A percentile compares a stretch with the other conserved stretches of the same genome.
These are phyloP conservation scores for Amanita thiersii DNA, from an alignment of 768 basidiomycete species.

Conservation along the genomic window DNA sequence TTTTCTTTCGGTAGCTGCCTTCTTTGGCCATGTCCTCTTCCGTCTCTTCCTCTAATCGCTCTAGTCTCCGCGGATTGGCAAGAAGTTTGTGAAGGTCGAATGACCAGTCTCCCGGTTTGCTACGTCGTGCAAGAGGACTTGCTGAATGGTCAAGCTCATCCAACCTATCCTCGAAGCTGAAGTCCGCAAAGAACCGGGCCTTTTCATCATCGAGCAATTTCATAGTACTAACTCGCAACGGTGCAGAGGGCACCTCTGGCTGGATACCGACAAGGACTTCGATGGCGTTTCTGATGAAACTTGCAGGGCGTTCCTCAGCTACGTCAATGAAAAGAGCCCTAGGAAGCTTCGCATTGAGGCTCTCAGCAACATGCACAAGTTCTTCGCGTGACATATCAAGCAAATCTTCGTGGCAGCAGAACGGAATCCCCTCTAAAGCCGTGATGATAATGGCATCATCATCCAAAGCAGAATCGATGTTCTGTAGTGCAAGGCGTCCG, in stretches of 20 bases:
- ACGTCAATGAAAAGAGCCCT: conserved; percentile 39
- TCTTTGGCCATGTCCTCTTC: conserved; percentile 4
- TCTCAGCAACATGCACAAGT: conserved; percentile 42
- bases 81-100: conserved; percentile 1
- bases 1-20: not conserved
- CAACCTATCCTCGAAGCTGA: conserved; percentile 7
- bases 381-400: conserved; percentile 50
- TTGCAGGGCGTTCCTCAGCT: conserved; percentile 26
- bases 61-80: conserved; percentile 1
- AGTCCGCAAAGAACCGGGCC: conserved; percentile 5
- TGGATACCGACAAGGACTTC: conserved; percentile 56
- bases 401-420: conserved; percentile 71
- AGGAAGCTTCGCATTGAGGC: conserved; percentile 53
- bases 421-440: conserved; percentile 47
- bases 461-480: conserved; percentile 42
- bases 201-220: conserved; percentile 5
- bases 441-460: conserved; percentile 54
- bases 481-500: conserved; percentile 53
- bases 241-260: conserved; percentile 27
- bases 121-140: conserved; percentile 4
- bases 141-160: conserved; percentile 1
- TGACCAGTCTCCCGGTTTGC: not conserved
- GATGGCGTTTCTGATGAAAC: conserved; percentile 43
- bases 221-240: conserved; percentile 15
- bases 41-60: conserved; percentile 1